A percentile compares a stretch with the other conserved stretches of the same genome.
Conservation (phyloP, 495 filamentous ascomycete genomes). For the Neurospora pannonica region DNA sequence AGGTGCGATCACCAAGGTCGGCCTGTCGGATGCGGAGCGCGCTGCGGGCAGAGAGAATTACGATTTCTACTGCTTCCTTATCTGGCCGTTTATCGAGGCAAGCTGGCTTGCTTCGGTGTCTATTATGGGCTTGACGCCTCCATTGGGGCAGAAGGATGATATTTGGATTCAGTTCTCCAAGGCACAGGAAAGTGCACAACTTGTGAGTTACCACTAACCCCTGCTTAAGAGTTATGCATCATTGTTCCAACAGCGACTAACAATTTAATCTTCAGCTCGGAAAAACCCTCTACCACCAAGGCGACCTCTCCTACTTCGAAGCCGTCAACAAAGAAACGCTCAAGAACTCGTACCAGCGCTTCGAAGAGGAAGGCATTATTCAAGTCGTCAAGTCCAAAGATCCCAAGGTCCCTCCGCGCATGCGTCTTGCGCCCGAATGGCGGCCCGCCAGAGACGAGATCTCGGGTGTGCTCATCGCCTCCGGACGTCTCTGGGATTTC, state of each 20-base stretch:
- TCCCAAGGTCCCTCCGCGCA: constrained; percentile 41
- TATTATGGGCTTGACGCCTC: constrained; percentile 76
- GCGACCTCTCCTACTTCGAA: constrained; percentile 92
- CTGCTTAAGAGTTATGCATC: background rate
- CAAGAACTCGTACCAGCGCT: constrained; percentile 81
- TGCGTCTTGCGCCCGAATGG: constrained; percentile 72
- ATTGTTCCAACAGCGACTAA: background rate
- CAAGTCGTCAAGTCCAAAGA: constrained; percentile 57
- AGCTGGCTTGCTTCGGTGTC: constrained; percentile 84
- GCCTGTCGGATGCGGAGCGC: constrained; percentile 67
- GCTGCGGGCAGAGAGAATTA: constrained; percentile 78
- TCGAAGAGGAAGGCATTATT: constrained; percentile 86
- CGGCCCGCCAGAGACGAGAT: constrained; percentile 52
- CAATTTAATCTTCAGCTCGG: constrained; percentile 53
- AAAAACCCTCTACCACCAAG: constrained; percentile 96
- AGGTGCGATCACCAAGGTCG: constrained; percentile 51
- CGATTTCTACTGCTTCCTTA: constrained; percentile 96
- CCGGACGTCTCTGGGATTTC: constrained; percentile 80
- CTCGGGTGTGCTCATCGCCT: constrained; percentile 51
- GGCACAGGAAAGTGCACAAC: constrained; percentile 72
- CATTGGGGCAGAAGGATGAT: constrained; percentile 46
- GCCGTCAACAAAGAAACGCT: constrained; percentile 96
- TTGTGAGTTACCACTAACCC: constrained; percentile 42
- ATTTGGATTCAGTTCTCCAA: constrained; percentile 71
- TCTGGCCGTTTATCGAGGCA: constrained; percentile 96